Evolutionary conservation across 768 basidiomycete genomes (phyloP), one percentile per base, ranked within the genome.

Genomic region (Strobilomyces echinocephalus): DNA sequence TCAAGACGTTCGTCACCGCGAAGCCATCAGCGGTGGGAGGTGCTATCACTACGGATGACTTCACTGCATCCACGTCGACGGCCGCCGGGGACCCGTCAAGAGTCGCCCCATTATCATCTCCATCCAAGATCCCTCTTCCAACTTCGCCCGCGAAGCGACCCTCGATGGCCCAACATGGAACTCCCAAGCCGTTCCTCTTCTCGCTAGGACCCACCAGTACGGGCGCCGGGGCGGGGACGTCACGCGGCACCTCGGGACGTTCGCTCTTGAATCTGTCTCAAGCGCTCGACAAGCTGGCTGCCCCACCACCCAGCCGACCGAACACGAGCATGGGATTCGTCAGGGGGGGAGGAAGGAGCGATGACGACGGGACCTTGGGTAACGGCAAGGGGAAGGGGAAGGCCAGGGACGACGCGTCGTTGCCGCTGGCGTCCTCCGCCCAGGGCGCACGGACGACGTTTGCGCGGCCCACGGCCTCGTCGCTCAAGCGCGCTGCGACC

Each of bases 311-410:
- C 4, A 75, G 74, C 21, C 68, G 86, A 39, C 86, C 88, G 1
- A 86, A 78, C 50, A 86, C 86, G 3, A 87, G 82, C 52, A 69
- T 88, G 72, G 88, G 85, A 31, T 87, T 88, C 65, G 78, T 80
- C 49, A 61, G 60, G 5, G 46, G 40, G 14, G 55, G 74, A 21
- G 58, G 42, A 4, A 24, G 14, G 6, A 49, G 41, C 30, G 56
- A 55, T 4, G 43, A 43, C 18, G 59, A 49, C 0, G 39, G 28
- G 18, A 45, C 30, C 15, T n/a, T 30, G 16, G 64, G 57, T 16
- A 20, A 49, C 2, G 11, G 11, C 5, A 60, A 50, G 31, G 59
- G 58, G n/a, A 66, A 66, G 24, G 31, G 53, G 20, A 61, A 59
- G 20, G 56, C 64, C 18, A 65, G 53, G 41, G 65, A 66, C 15